Base-by-base conservation (phyloP, 257 asterid genomes). In the Solanum paucissectum region DNA sequence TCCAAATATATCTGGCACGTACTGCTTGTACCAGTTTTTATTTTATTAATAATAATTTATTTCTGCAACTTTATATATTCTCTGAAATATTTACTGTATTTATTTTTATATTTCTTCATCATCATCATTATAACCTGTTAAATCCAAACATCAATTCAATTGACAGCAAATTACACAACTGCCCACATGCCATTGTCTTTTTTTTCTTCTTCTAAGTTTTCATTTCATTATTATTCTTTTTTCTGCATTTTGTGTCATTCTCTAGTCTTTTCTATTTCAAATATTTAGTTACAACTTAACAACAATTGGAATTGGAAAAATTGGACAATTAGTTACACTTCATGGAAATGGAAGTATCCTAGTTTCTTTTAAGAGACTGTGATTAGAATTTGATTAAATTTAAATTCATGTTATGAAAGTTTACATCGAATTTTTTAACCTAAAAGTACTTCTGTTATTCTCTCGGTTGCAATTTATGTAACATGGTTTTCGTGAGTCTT, bases 271-370 rank as follows among this genome's bases (percentile, higher is more conserved):
- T 86, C 88, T 76, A 64, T 64, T 11, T 64, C 86, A 90, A 86
- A 88, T 90, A 72, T 29, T 69, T 9, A 44, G 25, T 42, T 27
- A 42, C 64, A 77, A 77, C 13, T 14, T 91, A 88, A 89, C 93
- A 89, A 77, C 88, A 84, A 92, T 92, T 69, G 74, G 83, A 91
- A 93, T 84, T 92, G 86, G 92, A 88, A 69, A 90, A 74, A 52
- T 52, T 34, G 33, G 73, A 11, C 36, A 40, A 7, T 25, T 77
- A 77, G 62, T 40, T 42, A 77, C 60, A 76, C 23, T 38, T 23
- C 20, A 21, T 36, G 34, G 27, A 8, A 33, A 72, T 34, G 13
- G 27, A 34, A 72, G 6, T 69, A 32, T 7, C 77, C 42, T 14
- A 71, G 42, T 71, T 72, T 18, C n/a, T 13, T 13, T 69, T 29